Base-by-base conservation (phyloP, 352 stramenopile species). In the Pythium oligandrum region DNA sequence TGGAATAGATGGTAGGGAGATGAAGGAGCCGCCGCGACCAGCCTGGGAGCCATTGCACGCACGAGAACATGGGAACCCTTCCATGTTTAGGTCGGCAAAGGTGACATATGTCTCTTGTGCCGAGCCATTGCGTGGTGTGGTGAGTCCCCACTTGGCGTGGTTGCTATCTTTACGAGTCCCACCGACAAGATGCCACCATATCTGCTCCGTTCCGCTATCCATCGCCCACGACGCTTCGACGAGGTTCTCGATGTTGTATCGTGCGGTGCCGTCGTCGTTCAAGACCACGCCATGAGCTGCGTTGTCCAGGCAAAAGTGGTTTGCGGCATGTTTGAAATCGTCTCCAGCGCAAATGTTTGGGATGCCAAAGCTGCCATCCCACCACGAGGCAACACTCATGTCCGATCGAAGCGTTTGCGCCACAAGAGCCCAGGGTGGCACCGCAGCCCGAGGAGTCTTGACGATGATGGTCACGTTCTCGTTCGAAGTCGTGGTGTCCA, bases 71-170 rank as follows among this genome's bases (percentile, higher is more conserved):
- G 82, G 82, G 42, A 79, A 93, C 0, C 82, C 82, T 51, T 93
- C 75, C 79, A 90, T 89, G 43, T 93, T 93, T 46, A 93, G 66
- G 50, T 93, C 82, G 1, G 54, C 79, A 59, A 93, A 90, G 4
- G 62, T 83, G 31, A 88, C 77, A 39, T 67, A 34, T 4, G 10
- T 43, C 3, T 32, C 34, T 3, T 54, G 11, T 11, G 35, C 31
- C 5, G 44, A 51, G 2, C 57, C 51, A 34, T 53, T 57, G 1
- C 68, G 71, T 58, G 81, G 77, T 32, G 78, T 85, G 4, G 81
- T 75, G 31, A 91, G 44, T 5, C 72, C 78, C 78, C 76, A 89
- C 45, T 91, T 91, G 33, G 81, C 81, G 47, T 91, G 81, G 43
- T 91, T 91, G 4, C 80, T 78, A 40, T 76, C 76, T 2, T 48